phyloP scores from a whole-genome alignment of 83 land plant species.

The Thuja plicata region DNA sequence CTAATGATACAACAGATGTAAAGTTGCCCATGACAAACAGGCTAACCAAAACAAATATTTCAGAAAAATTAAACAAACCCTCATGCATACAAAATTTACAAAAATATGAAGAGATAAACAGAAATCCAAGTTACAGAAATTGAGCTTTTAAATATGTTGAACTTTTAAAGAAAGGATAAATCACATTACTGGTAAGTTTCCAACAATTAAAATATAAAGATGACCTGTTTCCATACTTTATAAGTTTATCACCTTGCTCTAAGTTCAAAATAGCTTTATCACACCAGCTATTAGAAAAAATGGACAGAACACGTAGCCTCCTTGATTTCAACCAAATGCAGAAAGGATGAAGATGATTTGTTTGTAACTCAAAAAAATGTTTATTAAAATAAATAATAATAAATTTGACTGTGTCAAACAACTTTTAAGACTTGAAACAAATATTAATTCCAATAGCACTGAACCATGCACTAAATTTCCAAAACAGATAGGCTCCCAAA shows the following conservation, averaged over 20 bases:
- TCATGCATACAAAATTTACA: neutral
- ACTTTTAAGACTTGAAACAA: neutral
- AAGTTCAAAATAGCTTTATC: neutral
- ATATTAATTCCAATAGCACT: neutral
- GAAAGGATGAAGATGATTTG: neutral
- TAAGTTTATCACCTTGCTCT: neutral
- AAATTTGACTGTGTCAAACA: neutral
- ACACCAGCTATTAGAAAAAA: neutral
- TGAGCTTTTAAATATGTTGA: neutral
- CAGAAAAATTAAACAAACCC: neutral
- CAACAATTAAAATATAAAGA: neutral
- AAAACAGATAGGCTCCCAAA: neutral
- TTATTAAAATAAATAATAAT: too few species aligned
- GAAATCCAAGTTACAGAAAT: neutral
- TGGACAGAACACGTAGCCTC: neutral
- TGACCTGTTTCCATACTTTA: neutral
- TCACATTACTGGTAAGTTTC: neutral
- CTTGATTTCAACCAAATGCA: neutral
- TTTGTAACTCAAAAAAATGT: neutral
- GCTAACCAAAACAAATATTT: neutral
- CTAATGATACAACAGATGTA: neutral
- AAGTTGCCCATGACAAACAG: neutral
- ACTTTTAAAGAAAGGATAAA: neutral
- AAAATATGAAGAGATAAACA: neutral
- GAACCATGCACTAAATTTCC: neutral